phyloP scores from a whole-genome alignment of 2,329 filamentous ascomycete genomes.

The Sporothrix variecibatus region DNA sequence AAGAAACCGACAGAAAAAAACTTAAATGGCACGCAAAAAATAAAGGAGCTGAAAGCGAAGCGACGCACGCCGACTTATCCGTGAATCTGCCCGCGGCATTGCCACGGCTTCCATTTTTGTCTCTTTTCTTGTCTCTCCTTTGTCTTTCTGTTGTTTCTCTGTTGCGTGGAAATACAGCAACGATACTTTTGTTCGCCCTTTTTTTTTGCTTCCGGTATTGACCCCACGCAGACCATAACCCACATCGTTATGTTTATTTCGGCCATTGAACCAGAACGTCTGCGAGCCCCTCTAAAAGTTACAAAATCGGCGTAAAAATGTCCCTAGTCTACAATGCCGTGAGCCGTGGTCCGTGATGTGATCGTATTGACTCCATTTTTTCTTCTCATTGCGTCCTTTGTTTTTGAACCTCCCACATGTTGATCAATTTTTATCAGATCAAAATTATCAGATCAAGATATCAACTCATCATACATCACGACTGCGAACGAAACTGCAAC shows the following conservation, averaged over 20 bases:
- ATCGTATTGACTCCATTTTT: background rate
- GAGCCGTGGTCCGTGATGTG: background rate
- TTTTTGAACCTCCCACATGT: background rate
- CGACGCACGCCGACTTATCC: constrained; percentile 1
- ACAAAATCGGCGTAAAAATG: background rate
- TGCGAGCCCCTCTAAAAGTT: background rate
- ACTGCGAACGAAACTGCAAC: background rate
- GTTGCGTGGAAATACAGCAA: background rate
- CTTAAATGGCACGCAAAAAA: background rate
- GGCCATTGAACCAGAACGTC: background rate
- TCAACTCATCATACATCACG: background rate
- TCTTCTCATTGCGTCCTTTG: background rate
- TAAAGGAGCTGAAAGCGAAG: background rate
- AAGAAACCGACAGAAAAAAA: background rate
- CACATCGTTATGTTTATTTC: background rate
- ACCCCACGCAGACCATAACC: background rate
- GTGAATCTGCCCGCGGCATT: background rate
- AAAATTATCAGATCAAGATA: constrained; percentile 6
- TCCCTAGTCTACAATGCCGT: background rate
- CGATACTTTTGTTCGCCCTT: background rate
- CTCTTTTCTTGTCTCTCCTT: background rate
- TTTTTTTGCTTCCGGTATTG: background rate
- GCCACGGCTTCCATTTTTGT: background rate
- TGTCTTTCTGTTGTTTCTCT: background rate
- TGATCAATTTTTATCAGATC: background rate